Conservation (phyloP, 2,329 filamentous ascomycete species). For the Fusarium tupiense region DNA sequence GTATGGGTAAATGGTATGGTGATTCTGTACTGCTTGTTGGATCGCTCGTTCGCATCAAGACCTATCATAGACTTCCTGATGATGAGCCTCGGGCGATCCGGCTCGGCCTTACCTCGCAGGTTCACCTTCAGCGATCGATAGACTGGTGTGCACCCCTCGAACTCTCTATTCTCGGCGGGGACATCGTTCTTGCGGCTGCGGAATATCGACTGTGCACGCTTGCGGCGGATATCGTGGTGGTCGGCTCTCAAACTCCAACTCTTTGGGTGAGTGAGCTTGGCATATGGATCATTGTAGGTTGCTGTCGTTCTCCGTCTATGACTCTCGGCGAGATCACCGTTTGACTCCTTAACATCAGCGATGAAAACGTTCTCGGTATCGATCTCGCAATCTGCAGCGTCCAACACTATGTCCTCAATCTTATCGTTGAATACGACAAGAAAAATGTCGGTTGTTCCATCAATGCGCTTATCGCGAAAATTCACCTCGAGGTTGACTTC, state of each 20-base stretch:
- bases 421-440: slow-evolving; percentile 72
- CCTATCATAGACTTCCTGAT: slow-evolving; percentile 55
- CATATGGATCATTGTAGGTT: slow-evolving; percentile 72
- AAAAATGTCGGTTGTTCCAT: slow-evolving; percentile 83
- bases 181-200: slow-evolving; percentile 63
- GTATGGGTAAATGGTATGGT: slow-evolving; percentile 81
- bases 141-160: slow-evolving; percentile 64
- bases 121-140: slow-evolving; percentile 63
- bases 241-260: slow-evolving; percentile 72
- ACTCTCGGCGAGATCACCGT: slow-evolving; percentile 50
- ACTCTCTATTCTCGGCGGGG: slow-evolving; percentile 64
- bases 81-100: slow-evolving; percentile 54
- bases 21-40: slow-evolving; percentile 59
- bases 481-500: slow-evolving; percentile 90
- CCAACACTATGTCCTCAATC: slow-evolving; percentile 66
- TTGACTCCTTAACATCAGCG: slow-evolving; percentile 49
- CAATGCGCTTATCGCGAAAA: slow-evolving; percentile 78
- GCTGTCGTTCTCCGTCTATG: slow-evolving; percentile 53
- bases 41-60: slow-evolving; percentile 48
- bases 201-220: slow-evolving; percentile 68
- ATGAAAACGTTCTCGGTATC: slow-evolving; percentile 64
- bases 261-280: slow-evolving; percentile 68
- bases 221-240: slow-evolving; percentile 79
- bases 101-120: slow-evolving; percentile 52
- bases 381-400: slow-evolving; percentile 71